A percentile compares a stretch with the other conserved stretches of the same genome.
Conservation (phyloP, 1,139 yeast species). For the Hansenula sp. region DNA sequence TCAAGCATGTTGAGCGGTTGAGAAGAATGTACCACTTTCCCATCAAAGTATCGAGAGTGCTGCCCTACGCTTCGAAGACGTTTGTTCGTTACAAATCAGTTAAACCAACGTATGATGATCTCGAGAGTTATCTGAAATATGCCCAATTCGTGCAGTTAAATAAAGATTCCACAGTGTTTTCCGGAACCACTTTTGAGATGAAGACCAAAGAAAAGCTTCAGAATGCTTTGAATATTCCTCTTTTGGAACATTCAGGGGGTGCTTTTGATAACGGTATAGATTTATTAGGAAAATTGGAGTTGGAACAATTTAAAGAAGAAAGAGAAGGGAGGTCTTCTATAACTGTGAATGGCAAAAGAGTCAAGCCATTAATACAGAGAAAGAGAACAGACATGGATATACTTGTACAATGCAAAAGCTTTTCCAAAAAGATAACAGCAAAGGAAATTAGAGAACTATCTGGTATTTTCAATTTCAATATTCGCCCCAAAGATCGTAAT, state of each 20-base stretch:
- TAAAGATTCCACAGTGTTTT: constrained; percentile 46
- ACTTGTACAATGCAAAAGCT: constrained; percentile 59
- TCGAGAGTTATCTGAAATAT: constrained; percentile 29
- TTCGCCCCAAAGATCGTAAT: constrained; percentile 27
- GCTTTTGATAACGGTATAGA: constrained; percentile 74
- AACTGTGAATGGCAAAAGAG: constrained; percentile 19
- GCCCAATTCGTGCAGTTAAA: constrained; percentile 26
- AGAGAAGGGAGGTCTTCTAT: not conserved
- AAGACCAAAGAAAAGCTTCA: constrained; percentile 46
- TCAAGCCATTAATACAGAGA: constrained; percentile 27
- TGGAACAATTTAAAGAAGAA: constrained; percentile 16
- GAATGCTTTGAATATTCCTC: constrained; percentile 34
- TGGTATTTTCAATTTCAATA: constrained; percentile 49
- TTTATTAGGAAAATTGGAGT: constrained; percentile 57
- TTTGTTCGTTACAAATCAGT: not conserved
- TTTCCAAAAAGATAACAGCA: constrained; percentile 44
- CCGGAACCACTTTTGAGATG: constrained; percentile 70
- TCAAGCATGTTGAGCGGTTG: not conserved
- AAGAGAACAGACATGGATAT: constrained; percentile 24
- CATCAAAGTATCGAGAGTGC: not conserved
- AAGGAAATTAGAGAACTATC: constrained; percentile 52
- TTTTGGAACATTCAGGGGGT: constrained; percentile 53
- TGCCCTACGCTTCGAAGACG: not conserved
- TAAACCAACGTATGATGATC: constrained; percentile 16
- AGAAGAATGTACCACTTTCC: not conserved